Conservation (phyloP, 148 eudicot species). For the Camellia granthamiana region DNA sequence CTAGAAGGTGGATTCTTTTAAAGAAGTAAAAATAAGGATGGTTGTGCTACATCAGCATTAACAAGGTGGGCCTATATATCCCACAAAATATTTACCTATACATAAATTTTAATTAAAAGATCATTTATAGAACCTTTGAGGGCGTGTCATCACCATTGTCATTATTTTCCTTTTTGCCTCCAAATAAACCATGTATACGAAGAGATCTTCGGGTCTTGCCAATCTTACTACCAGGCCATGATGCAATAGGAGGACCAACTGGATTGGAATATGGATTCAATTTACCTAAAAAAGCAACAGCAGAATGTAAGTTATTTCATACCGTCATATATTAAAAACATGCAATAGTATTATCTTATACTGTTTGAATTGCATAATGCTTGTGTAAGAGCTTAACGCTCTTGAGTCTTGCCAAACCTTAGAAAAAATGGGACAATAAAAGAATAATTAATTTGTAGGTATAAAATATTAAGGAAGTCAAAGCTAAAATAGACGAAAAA, state of each 20-base stretch:
- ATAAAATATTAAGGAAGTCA: neutral
- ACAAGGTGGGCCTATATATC: neutral
- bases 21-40: neutral
- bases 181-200: slow-evolving; percentile 55
- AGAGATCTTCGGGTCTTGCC: slow-evolving; percentile 28
- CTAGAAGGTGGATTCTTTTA: neutral
- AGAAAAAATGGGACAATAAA: neutral
- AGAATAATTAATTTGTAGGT: neutral
- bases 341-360: neutral
- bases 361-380: neutral
- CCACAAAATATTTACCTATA: neutral
- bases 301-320: neutral
- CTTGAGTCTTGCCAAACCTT: neutral
- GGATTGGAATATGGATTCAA: slow-evolving; percentile 16
- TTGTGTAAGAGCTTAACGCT: too few relatives aligned
- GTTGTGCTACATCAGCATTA: neutral
- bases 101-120: neutral
- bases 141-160: slow-evolving; percentile 56
- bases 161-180: slow-evolving; percentile 68
- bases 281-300: slow-evolving; percentile 23
- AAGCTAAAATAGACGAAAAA: neutral
- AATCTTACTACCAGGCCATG: slow-evolving; percentile 16
- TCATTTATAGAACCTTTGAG: slow-evolving; percentile 40
- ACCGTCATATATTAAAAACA: neutral
- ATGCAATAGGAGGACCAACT: slow-evolving; percentile 21